Conservation (phyloP, 2,329 filamentous ascomycete genomes). For the Tolypocladium capitatum region DNA sequence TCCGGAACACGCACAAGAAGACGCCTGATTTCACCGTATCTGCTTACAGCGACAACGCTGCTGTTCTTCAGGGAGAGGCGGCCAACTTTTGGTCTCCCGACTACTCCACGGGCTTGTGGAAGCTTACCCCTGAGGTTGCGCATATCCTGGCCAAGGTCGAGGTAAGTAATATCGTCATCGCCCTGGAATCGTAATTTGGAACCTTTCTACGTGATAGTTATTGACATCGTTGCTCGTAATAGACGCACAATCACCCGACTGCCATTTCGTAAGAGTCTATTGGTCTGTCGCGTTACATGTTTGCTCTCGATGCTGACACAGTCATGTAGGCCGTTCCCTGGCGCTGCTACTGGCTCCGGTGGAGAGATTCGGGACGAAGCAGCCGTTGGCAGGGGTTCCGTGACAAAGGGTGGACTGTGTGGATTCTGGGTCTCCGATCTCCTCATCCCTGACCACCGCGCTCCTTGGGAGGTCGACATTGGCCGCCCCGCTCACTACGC, state of each 20-base stretch:
- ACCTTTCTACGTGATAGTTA: not conserved
- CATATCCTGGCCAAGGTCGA: constrained; percentile 91
- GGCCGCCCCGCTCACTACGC: constrained; percentile 87
- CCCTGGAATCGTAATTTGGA: no score
- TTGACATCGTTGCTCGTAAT: not conserved
- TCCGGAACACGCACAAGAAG: constrained; percentile 81
- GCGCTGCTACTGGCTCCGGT: constrained; percentile 87
- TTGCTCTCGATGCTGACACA: not conserved
- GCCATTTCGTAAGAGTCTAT: constrained; percentile 52
- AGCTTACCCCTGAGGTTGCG: constrained; percentile 69
- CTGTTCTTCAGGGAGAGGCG: constrained; percentile 46
- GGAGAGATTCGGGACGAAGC: constrained; percentile 95
- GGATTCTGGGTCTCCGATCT: constrained; percentile 96
- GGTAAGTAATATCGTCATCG: constrained; percentile 3
- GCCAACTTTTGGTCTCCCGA: constrained; percentile 68
- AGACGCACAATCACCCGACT: constrained; percentile 91
- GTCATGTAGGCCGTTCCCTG: constrained; percentile 51
- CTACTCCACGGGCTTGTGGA: constrained; percentile 77
- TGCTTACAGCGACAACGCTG: constrained; percentile 95
- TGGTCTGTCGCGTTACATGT: not conserved
- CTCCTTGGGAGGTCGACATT: constrained; percentile 85
- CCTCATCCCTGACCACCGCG: constrained; percentile 66
- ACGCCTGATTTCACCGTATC: constrained; percentile 76
- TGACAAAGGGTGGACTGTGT: constrained; percentile 79
- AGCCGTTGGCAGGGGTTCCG: constrained; percentile 82